Percentiles rank a stretch among this genome's conserved stretches.
Conservation (phyloP, 257 asterid genomes). For the Nicotiana knightiana region DNA sequence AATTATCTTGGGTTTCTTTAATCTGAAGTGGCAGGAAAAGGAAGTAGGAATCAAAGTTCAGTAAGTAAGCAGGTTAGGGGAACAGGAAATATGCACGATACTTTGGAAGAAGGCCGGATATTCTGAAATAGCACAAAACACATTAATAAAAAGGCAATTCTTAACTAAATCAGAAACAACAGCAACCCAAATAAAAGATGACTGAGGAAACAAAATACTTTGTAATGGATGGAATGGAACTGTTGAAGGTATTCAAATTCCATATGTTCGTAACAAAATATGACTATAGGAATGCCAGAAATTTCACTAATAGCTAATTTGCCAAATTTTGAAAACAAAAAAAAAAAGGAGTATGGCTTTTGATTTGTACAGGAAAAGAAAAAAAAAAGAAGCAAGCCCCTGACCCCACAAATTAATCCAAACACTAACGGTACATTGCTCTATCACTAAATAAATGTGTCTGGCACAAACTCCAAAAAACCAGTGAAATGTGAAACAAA, state of each 20-base stretch:
- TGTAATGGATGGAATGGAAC: not conserved
- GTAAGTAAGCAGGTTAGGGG: not conserved
- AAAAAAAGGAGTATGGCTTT: not conserved
- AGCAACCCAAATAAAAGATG: conserved; percentile 1
- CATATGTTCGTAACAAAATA: not conserved
- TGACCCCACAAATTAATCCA: not conserved
- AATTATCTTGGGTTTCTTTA: not conserved
- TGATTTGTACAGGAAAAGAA: not conserved
- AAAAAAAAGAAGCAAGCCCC: not conserved
- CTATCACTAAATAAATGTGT: not conserved
- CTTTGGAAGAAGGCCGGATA: not conserved
- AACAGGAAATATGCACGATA: not conserved
- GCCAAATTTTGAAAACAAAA: not conserved
- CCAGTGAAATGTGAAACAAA: not conserved
- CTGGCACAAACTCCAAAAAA: not conserved
- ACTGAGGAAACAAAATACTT: not conserved
- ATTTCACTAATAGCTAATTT: not conserved
- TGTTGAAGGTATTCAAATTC: not conserved
- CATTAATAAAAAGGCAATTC: not conserved
- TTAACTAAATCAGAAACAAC: not conserved
- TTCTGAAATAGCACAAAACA: not conserved
- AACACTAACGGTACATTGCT: not conserved
- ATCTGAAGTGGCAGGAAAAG: not conserved
- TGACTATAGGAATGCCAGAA: not conserved
- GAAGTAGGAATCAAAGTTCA: not conserved